Evolutionary conservation across 495 filamentous ascomycete species (phyloP), one percentile per base, ranked within the genome.

Genomic region (Penicillium tannophilum): DNA sequence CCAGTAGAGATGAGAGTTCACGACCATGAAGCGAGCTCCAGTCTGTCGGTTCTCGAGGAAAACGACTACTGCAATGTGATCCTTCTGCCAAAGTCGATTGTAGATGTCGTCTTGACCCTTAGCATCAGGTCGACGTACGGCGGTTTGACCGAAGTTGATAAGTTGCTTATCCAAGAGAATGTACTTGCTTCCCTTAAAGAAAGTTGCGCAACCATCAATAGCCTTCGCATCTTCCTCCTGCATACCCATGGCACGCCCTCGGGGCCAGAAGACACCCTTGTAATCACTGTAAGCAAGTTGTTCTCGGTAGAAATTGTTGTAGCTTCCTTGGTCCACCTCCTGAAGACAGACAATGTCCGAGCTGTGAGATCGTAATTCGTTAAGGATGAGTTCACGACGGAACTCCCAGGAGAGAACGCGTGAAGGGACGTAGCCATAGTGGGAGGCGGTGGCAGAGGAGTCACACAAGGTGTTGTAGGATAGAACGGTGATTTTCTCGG

Each of bases 391-490:
- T 49, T 91, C 84, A 62, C 85, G 87, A 50, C 94, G 87, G 68
- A 90, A 91, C 17, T 92, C 87, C 94, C 94, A 98, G 4, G 83
- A 80, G 7, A 98, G 78, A 19, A 88, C 88, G 23, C 80, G 84
- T 14, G 85, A 83, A 7, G 94, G 89, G 1, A 90, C 90, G 67
- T 98, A 98, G 24, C 94, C 95, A 65, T 97, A 98, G 63, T 90
- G 84, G 6, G 80, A 78, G 51, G 80, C 80, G 0, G 93, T 97
- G 12, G 92, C 92, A 59, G 90, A 92, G 68, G 90, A 89, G 71
- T 97, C 92, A 72, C 93, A 97, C 4, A 98, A 83, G 30, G 89
- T 96, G 71, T 98, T 98, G 84, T 91, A 97, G 28, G 91, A 94
- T 48, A 97, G 73, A 12, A 94, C 86, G 45, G 89, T 88, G 63